Base-by-base conservation (phyloP, 192 early-diverging fungal genomes). In the Backusella macrospora region DNA sequence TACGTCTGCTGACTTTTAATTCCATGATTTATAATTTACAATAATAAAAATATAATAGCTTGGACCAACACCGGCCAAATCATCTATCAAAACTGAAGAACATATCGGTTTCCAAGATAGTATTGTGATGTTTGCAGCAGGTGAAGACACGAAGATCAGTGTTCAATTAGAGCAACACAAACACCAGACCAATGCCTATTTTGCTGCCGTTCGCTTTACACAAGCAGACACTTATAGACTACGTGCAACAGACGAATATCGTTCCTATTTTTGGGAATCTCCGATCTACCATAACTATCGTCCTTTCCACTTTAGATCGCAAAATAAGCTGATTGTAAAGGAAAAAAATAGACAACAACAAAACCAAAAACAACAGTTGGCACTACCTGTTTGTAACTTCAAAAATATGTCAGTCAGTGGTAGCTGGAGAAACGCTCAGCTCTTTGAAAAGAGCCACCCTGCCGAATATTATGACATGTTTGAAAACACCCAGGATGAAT, bases 381-480 rank as follows among this genome's bases (percentile, higher is more conserved):
- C 21, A 0, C 62, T 75, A 16, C 73, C 73, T n/a, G 4, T 23
- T 4, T 76, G 68, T 16, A 52, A 46, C 18, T 47, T 45, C 37
- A 26, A 43, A 38, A 71, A 71, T 66, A 40, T 66, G 65, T 42
- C 62, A 6, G 15, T 65, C 12, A 49, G 40, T 13, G 52, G 52
- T 12, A 59, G 52, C 21, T 79, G 77, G 77, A 74, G 71, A 63
- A 71, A 79, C 16, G 73, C 73, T 16, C 18, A 73, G 0, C 21
- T 52, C 14, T 79, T 71, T 29, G 68, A 79, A 42, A 16, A 44
- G 8, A 62, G 13, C 23, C 65, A 71, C 34, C 77, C 77, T 12
- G 70, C 71, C 26, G 73, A 79, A 49, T 79, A 72, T 45, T 79
- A 79, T 65, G 73, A 72, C 55, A 79, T 79, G 77, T 79, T 79